Percentiles rank a stretch among this genome's conserved stretches.
Conservation (phyloP, 192 early-diverging fungal genomes). For the Backusella tuberculispora region DNA sequence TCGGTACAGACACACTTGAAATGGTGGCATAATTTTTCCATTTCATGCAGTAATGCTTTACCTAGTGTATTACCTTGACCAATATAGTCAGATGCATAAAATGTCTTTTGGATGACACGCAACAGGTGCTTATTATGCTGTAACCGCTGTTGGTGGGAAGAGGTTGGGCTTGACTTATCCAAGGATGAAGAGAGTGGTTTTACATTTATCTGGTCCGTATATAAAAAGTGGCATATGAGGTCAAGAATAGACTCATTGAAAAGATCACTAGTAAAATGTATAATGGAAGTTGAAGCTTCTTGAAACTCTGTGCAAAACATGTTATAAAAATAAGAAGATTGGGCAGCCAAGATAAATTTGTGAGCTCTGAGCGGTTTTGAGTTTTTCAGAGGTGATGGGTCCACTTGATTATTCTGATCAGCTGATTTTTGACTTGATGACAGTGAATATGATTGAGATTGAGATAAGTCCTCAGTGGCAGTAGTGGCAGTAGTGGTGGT, state of each 20-base stretch:
- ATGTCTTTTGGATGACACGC: conserved; percentile 32
- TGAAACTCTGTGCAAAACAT: conserved; percentile 33
- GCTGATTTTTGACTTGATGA: no score
- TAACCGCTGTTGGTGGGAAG: neutral
- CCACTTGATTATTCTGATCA: no score
- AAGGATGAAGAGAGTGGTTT: neutral
- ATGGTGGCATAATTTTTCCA: conserved; percentile 23
- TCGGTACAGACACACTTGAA: conserved; percentile 38
- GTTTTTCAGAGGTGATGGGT: no score
- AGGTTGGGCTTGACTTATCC: neutral
- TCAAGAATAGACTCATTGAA: conserved; percentile 25
- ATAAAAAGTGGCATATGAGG: conserved; percentile 28
- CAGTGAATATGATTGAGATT: neutral
- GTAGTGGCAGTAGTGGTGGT: no score
- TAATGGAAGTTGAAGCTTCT: conserved; percentile 10
- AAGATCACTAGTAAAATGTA: conserved; percentile 24
- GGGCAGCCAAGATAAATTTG: conserved; percentile 35
- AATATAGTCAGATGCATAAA: conserved; percentile 32
- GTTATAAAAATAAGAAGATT: conserved; percentile 34
- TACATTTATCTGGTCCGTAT: conserved; percentile 27
- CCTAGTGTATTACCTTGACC: conserved; percentile 17
- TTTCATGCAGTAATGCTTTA: conserved; percentile 18
- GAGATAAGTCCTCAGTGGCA: neutral
- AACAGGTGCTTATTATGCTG: conserved; percentile 28
- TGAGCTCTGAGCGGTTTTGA: conserved; percentile 16